Evolutionary conservation across 2,329 filamentous ascomycete genomes (phyloP), one percentile per base, ranked within the genome.

Genomic region (Erysiphe neolycopersici): DNA sequence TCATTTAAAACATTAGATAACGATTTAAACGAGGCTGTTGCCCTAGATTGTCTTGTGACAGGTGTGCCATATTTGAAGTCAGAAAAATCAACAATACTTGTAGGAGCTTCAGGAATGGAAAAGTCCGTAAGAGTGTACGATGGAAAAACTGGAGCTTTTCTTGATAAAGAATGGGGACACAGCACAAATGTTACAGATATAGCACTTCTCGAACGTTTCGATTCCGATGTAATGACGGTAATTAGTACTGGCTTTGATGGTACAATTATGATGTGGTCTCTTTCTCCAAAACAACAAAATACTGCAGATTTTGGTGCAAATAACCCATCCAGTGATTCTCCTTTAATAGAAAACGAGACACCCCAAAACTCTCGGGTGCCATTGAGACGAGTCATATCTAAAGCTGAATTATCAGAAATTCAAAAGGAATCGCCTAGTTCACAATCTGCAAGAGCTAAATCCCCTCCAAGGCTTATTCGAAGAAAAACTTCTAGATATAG

Each of bases 51-150:
- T 0, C 65, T 98, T 29, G 73, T 73, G 1, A 71, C 76, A 45
- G 73, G 70, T 41, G 61, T 67, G 56, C 53, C 73, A 55, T 61
- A 73, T 52, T 59, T 67, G 48, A 59, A 68, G 60, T 38, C 66
- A 58, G 57, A 73, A 63, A 49, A 52, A 36, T 60, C 68, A 3
- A 70, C 75, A 26, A 69, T 91, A 42, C 67, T 98, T 43, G 68
- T 89, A 16, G 85, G 83, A n/a, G 69, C 89, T 11, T 94, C 87
- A 9, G 85, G 85, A 52, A 93, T 82, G 0, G 89, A 98, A 59
- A 98, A 95, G 57, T 95, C 89, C 0, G 77, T 98, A 45, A 69
- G 89, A 32, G 64, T 98, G 14, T 98, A 98, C 53, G 81, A 93
- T 51, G 66, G 73, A 29, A 75, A 78, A 47, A 75, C 72, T 37